Percentiles rank a stretch among this genome's conserved stretches.
These are phyloP conservation scores for Aspergillus costaricaensis DNA, from an alignment of 2,329 filamentous ascomycete genomes.

Conservation along the genomic window DNA sequence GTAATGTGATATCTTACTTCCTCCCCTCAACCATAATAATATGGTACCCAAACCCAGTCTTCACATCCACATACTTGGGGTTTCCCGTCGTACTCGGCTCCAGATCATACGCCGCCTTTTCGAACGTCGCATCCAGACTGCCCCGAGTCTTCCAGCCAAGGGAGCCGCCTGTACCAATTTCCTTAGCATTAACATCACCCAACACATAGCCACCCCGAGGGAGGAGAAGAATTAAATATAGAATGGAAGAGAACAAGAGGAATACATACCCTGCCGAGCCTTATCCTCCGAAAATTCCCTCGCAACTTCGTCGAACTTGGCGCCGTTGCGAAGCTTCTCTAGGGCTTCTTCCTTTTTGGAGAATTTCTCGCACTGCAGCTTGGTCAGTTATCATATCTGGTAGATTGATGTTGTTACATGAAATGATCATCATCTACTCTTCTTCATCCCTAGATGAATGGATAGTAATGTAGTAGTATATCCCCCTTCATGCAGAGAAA, in stretches of 20 bases:
- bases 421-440: too few species aligned
- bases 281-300: slow-evolving; percentile 67
- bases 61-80: slow-evolving; percentile 63
- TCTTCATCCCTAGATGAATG: too few species aligned
- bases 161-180: slow-evolving; percentile 52
- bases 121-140: slow-evolving; percentile 59
- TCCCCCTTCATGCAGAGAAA: too few species aligned
- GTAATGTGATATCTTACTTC: slow-evolving; percentile 46
- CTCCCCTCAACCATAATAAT: slow-evolving; percentile 68
- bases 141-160: slow-evolving; percentile 65
- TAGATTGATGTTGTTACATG: too few species aligned
- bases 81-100: slow-evolving; percentile 62
- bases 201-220: background rate
- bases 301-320: slow-evolving; percentile 67
- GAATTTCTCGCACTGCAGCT: slow-evolving; percentile 61
- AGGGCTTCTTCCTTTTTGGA: slow-evolving; percentile 66
- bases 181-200: background rate
- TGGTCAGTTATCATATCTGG: background rate
- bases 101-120: slow-evolving; percentile 63
- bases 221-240: background rate
- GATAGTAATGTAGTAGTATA: too few species aligned
- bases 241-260: background rate
- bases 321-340: slow-evolving; percentile 59
- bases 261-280: slow-evolving; percentile 54
- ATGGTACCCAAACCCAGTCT: slow-evolving; percentile 67